Conservation (phyloP, 2,329 filamentous ascomycete species). For the Aspergillus pseudoterreus region DNA sequence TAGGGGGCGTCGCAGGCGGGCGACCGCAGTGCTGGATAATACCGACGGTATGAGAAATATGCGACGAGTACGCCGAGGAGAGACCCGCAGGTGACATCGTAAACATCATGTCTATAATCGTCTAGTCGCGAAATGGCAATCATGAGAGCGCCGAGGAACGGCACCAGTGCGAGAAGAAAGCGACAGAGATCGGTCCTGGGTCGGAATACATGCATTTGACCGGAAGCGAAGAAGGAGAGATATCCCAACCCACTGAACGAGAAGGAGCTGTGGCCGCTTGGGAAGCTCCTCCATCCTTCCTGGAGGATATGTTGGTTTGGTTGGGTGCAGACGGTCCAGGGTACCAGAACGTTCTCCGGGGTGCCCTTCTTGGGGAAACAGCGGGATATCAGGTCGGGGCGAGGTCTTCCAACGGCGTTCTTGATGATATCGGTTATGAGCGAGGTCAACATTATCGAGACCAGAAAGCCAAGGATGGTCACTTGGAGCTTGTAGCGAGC, state of each 20-base stretch:
- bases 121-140: conserved; percentile 61
- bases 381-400: conserved; percentile 83
- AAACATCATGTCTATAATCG: conserved; percentile 63
- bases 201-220: conserved; percentile 57
- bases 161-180: conserved; percentile 53
- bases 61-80: conserved; percentile 53
- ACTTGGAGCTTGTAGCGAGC: conserved; percentile 78
- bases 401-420: conserved; percentile 76
- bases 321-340: conserved; percentile 44
- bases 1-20: conserved; percentile 52
- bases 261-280: conserved; percentile 61
- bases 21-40: conserved; percentile 55
- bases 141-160: conserved; percentile 55
- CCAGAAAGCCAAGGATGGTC: conserved; percentile 74
- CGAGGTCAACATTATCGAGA: conserved; percentile 70
- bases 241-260: conserved; percentile 60
- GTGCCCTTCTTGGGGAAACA: conserved; percentile 68
- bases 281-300: conserved; percentile 64
- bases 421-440: conserved; percentile 91
- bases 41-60: conserved; percentile 58
- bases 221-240: conserved; percentile 49
- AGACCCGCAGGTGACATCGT: conserved; percentile 57
- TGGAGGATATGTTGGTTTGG: conserved; percentile 55
- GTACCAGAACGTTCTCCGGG: conserved; percentile 52
- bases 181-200: conserved; percentile 56